A percentile compares a stretch with the other conserved stretches of the same genome.
Conservation (phyloP, 2,329 filamentous ascomycete genomes). For the Graphilbum sp. region DNA sequence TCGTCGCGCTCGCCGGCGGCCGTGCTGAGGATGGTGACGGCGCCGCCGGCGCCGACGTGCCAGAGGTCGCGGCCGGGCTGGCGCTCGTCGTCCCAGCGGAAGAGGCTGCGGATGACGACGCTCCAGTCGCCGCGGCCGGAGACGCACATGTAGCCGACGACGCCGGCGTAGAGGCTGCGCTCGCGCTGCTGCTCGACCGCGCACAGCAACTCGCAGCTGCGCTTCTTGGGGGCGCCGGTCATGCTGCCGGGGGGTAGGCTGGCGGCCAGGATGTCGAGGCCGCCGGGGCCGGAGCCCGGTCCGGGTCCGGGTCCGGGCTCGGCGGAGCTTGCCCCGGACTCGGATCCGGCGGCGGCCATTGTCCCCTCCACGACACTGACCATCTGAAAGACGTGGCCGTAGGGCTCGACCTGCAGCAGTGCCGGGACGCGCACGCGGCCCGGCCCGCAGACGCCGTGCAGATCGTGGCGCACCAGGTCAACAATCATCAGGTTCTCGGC, state of each 20-base stretch:
- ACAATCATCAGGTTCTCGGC: slow-evolving; percentile 98
- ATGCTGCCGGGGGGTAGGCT: slow-evolving; percentile 83
- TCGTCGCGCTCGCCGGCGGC: slow-evolving; percentile 72
- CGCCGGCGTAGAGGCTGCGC: slow-evolving; percentile 71
- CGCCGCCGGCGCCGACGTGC: slow-evolving; percentile 79
- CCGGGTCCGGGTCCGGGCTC: too few relatives aligned
- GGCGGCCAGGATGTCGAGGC: slow-evolving; percentile 59
- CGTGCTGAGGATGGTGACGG: slow-evolving; percentile 72
- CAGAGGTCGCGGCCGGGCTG: slow-evolving; percentile 39
- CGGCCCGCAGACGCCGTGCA: slow-evolving; percentile 68
- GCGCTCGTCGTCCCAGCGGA: slow-evolving; percentile 49
- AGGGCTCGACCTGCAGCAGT: slow-evolving; percentile 77
- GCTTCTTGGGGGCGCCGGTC: slow-evolving; percentile 91
- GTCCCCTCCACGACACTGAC: slow-evolving; percentile 75
- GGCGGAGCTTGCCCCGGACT: background rate
- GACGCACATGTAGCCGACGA: slow-evolving; percentile 79
- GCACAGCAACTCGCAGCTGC: slow-evolving; percentile 69
- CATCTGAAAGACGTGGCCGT: slow-evolving; percentile 82
- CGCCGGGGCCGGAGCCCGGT: slow-evolving; percentile 29
- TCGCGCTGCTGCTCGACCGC: slow-evolving; percentile 46
- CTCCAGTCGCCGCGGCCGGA: slow-evolving; percentile 78
- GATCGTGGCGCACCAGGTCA: slow-evolving; percentile 84
- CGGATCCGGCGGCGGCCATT: background rate
- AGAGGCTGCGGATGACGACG: slow-evolving; percentile 74
- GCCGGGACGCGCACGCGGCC: slow-evolving; percentile 59